Base-by-base conservation (phyloP, 805 yeast species). In the Scheffersomyces lignosus region DNA sequence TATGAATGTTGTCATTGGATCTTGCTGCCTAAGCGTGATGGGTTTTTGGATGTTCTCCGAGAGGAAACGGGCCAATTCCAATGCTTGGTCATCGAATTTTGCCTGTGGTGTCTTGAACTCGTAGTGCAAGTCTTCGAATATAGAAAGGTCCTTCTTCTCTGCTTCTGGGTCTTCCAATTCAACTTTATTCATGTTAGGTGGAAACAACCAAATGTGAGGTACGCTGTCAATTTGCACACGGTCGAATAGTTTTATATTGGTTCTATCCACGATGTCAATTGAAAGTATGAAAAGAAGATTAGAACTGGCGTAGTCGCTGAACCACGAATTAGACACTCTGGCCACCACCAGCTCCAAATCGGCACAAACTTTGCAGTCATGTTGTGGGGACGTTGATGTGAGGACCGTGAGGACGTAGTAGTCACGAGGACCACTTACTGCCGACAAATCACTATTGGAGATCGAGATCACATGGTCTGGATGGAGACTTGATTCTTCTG, bases 121-220 rank as follows among this genome's bases (percentile, higher is more conserved):
- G 17, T 54, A 62, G 34, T 63, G 66, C 5, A 58, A 52, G 30
- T 59, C 66, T 15, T 44, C 48, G 10, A 56, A 47, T 18, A 56
- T 51, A 22, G 53, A 49, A 34, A 30, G 45, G 22, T 41, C 37
- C 27, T 30, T 47, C 5, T 41, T 45, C 6, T 39, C 31, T 18
- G 46, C 54, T 5, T 49, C 46, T 14, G 47, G 50, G 14, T 46
- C 51, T 4, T 55, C 59, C 32, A 51, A 51, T 22, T 55, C 60
- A 16, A 44, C 28, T 17, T 36, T 20, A 10, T 20, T 27, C 15
- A 42, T 44, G 30, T 52, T 56, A 4, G 80, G 83, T 3, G 89
- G 88, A 37, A 77, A 71, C 2, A 83, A 62, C 79, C 88, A 78
- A n/a, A 82, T 46, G 41, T 78, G 81, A 1, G 95, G 93, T 3